Conservation (phyloP, 1,284 basidiomycete genomes). For the Taiwanofungus camphoratus region DNA sequence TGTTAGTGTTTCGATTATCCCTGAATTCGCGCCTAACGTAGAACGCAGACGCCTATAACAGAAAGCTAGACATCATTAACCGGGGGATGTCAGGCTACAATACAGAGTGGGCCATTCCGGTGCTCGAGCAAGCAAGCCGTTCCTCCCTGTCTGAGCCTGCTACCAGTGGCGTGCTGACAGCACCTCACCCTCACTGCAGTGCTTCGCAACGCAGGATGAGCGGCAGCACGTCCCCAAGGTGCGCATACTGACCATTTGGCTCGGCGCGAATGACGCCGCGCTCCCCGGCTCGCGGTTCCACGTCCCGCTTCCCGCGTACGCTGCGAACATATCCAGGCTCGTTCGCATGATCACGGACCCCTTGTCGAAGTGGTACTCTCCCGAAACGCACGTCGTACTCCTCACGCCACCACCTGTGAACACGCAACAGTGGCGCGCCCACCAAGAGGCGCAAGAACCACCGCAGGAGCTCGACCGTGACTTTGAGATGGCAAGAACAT, state of each 20-base stretch:
- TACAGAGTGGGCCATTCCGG: conserved; percentile 75
- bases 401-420: conserved; percentile 84
- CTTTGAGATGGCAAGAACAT: conserved; percentile 55
- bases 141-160: conserved; percentile 88
- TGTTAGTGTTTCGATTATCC: conserved; percentile 35
- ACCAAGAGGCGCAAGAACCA: conserved; percentile 41
- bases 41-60: conserved; percentile 63
- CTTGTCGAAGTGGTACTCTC: conserved; percentile 61
- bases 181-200: conserved; percentile 33
- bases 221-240: conserved; percentile 51
- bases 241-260: conserved; percentile 59
- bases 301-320: conserved; percentile 66
- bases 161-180: conserved; percentile 60
- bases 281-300: conserved; percentile 44
- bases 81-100: conserved; percentile 80
- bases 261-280: too few relatives aligned
- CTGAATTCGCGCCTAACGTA: too few relatives aligned
- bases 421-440: conserved; percentile 45
- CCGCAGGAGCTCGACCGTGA: conserved; percentile 47
- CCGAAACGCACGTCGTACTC: conserved; percentile 69
- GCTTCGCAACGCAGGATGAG: conserved; percentile 46
- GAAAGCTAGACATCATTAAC: conserved; percentile 80
- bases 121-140: conserved; percentile 63
- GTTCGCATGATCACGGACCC: conserved; percentile 57
- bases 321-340: conserved; percentile 58